These are phyloP conservation scores for Chlamydomonas reinhardtii DNA, from an alignment of 163 green algal genomes.

Conservation along the genomic window DNA sequence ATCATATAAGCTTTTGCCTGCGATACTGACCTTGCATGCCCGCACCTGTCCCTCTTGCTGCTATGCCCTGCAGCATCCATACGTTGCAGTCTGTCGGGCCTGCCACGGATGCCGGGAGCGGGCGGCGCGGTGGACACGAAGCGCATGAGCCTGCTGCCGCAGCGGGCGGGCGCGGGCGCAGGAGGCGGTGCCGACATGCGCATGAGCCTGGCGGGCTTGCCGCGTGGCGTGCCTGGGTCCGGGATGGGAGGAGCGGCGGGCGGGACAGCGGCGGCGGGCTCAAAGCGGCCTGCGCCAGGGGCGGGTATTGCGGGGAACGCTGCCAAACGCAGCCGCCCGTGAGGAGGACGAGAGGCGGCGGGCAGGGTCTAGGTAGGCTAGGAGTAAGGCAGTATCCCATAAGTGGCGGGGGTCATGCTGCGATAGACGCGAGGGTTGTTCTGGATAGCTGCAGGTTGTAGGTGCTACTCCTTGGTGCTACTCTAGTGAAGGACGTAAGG, in stretches of 20 bases:
- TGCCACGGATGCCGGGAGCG: slow-evolving; percentile 7
- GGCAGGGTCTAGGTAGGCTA: too few relatives aligned
- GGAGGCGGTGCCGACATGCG: not conserved
- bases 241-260: too few relatives aligned
- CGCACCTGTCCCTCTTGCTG: not conserved
- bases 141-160: not conserved
- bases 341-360: not conserved
- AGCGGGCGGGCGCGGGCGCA: not conserved
- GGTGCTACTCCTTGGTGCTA: too few relatives aligned
- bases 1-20: too few relatives aligned
- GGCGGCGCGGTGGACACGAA: not conserved
- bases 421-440: too few relatives aligned
- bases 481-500: too few relatives aligned
- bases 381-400: too few relatives aligned
- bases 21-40: not conserved
- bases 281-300: not conserved
- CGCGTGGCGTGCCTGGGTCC: too few relatives aligned
- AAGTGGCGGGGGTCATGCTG: too few relatives aligned
- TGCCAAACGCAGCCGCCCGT: not conserved
- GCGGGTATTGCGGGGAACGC: not conserved
- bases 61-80: not conserved
- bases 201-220: slow-evolving; percentile 21
- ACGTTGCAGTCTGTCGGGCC: not conserved
- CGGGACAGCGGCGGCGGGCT: too few relatives aligned
- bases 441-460: too few relatives aligned